Conservation (phyloP, 169 alveolate species). For the Babesia caballi region DNA sequence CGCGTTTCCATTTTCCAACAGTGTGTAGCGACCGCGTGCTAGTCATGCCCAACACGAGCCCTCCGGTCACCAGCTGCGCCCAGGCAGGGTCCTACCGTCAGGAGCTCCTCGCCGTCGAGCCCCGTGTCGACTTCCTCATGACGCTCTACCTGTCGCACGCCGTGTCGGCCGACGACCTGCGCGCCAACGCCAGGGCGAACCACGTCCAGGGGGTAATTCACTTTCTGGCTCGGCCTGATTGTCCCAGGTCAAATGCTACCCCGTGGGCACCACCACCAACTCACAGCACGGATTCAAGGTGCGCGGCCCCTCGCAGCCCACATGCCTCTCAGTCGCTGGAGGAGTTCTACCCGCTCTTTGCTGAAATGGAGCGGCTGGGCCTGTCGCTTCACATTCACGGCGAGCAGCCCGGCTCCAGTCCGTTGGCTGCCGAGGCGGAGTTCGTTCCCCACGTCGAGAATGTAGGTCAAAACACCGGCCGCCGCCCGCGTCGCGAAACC, state of each 20-base stretch:
- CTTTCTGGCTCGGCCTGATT: neutral
- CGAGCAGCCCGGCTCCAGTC: conserved; percentile 68
- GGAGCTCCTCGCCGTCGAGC: conserved; percentile 49
- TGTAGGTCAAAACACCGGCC: conserved; percentile 38
- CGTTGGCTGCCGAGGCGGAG: conserved; percentile 67
- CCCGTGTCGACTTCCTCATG: conserved; percentile 69
- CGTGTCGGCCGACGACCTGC: conserved; percentile 61
- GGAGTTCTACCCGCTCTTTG: conserved; percentile 66
- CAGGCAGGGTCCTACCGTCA: conserved; percentile 70
- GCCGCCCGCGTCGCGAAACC: no score
- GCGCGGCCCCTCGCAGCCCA: neutral
- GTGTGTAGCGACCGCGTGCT: conserved; percentile 69
- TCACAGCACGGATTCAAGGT: conserved; percentile 67
- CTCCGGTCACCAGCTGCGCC: conserved; percentile 67
- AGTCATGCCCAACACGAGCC: conserved; percentile 77
- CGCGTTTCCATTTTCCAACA: neutral
- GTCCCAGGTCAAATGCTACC: conserved; percentile 69
- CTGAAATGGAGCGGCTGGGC: conserved; percentile 66
- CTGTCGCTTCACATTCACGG: conserved; percentile 76
- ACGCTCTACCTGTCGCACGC: conserved; percentile 70
- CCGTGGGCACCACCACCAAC: conserved; percentile 75
- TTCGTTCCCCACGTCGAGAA: conserved; percentile 59
- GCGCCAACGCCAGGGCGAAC: conserved; percentile 45
- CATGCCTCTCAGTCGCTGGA: conserved; percentile 45
- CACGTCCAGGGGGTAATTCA: conserved; percentile 71